Conservation (phyloP, 371 early-diverging fungal genomes). For the Actinomucor elegans region DNA sequence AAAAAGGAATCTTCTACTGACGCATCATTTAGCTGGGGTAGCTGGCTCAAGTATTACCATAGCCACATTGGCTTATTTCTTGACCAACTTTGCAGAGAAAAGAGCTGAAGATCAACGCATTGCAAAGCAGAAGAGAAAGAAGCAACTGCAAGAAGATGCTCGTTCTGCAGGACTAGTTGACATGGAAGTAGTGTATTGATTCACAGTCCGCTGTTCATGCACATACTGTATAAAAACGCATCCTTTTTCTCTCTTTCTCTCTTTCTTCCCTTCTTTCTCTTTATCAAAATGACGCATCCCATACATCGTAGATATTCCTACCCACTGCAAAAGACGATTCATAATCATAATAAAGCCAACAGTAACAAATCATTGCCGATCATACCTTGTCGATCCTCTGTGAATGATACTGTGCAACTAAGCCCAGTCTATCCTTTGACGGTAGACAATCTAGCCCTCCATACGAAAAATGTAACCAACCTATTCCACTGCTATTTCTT, state of each 20-base stretch:
- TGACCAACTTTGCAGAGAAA: constrained; percentile 14
- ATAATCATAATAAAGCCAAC: not conserved
- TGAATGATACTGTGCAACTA: too few relatives aligned
- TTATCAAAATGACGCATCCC: not conserved
- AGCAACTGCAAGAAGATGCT: constrained; percentile 22
- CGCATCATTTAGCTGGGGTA: constrained; percentile 7
- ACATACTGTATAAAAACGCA: not conserved
- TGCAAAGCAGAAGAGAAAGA: constrained; percentile 13
- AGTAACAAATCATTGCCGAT: not conserved
- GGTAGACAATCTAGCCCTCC: constrained; percentile 14
- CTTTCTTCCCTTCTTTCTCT: not conserved
- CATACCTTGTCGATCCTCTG: not conserved
- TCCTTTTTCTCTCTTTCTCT: not conserved
- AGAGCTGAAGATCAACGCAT: constrained; percentile 6
- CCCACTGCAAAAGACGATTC: not conserved
- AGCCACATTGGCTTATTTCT: constrained; percentile 9
- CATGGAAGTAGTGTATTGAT: constrained; percentile 17
- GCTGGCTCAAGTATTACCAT: constrained; percentile 11
- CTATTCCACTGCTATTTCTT: not conserved
- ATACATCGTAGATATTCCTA: constrained; percentile 3
- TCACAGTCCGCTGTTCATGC: not conserved
- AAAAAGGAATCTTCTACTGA: not conserved
- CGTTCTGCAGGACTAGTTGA: constrained; percentile 21
- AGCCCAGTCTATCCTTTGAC: constrained; percentile 14
- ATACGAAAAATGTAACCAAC: constrained; percentile 8